Base-by-base conservation (phyloP, 1,284 basidiomycete genomes). In the Mycena sp. region DNA sequence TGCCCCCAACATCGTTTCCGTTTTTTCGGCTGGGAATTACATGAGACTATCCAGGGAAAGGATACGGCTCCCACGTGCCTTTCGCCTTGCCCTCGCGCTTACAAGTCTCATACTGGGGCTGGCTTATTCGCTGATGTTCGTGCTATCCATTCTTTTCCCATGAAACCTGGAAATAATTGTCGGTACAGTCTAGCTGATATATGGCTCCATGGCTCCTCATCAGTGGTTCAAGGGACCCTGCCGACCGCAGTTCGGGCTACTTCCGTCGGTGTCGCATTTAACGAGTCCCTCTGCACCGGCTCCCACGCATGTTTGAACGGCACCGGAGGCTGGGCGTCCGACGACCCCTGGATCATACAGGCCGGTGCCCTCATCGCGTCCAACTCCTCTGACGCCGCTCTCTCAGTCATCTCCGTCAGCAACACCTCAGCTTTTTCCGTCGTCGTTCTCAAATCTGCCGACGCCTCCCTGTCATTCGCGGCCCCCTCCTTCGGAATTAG, bases 151-250 rank as follows among this genome's bases (percentile, higher is more conserved):
- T 48, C 26, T 2, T 40, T 19, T 30, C 17, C 21, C 23, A 14
- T 6, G 9, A 44, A 3, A 26, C n/a, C 12, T 29, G 17, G 21
- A 21, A 16, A 50, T 50, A 10, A 65, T 2, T 10, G 29, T 25
- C 6, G n/a, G n/a, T 25, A n/a, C 53, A 67, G 65, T 26, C 61
- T 67, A 21, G 57, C 54, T 14, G 65, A 67, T 58, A 58, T 63
- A 16, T 63, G 65, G 65, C 61, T 67, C 21, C 65, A 67, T 40
- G 65, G 41, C 0, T 23, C 61, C 16, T 32, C 53, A 25, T 67
- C 58, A 16, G n/a, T 67, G 2, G 60, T 62, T 7, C 40, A 49
- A 23, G 48, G 30, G 25, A 46, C 44, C 44, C 9, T 49, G 25
- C n/a, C 48, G 23, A 28, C 40, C 48, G 12, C 32, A 28, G 41